Evolutionary conservation across 2,329 filamentous ascomycete species (phyloP).

Genomic region (Phaeophleospora eucalypticola): DNA sequence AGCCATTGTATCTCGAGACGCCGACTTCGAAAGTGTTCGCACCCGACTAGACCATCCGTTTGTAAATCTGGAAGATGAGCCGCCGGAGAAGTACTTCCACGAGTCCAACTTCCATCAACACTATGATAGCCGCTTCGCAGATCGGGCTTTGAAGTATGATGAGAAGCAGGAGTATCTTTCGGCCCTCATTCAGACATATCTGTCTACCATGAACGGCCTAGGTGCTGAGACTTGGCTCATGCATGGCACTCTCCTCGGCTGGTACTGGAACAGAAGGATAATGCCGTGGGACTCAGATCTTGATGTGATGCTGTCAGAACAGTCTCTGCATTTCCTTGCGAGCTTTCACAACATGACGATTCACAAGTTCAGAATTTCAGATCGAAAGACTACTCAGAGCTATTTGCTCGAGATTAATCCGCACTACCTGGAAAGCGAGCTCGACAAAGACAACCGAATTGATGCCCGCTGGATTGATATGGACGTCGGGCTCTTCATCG

Average conservation of each 20-base stretch:
- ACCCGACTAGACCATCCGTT: constrained; percentile 32
- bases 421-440: constrained; percentile 45
- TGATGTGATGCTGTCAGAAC: constrained; percentile 56
- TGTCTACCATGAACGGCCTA: constrained; percentile 53
- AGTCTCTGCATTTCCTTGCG: constrained; percentile 53
- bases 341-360: constrained; percentile 61
- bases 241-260: constrained; percentile 58
- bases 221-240: constrained; percentile 60
- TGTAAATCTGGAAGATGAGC: constrained; percentile 30
- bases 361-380: constrained; percentile 39
- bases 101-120: constrained; percentile 51
- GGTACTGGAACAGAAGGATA: constrained; percentile 61
- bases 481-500: constrained; percentile 57
- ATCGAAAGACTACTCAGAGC: constrained; percentile 21
- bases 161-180: constrained; percentile 47
- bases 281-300: constrained; percentile 61
- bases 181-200: constrained; percentile 53
- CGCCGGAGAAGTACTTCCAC: constrained; percentile 50
- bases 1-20: constrained; percentile 6
- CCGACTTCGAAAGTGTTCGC: constrained; percentile 44
- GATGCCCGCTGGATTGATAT: constrained; percentile 61
- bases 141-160: constrained; percentile 42
- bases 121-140: constrained; percentile 56
- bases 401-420: constrained; percentile 60
- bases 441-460: constrained; percentile 53